Conservation (phyloP, 2,329 filamentous ascomycete species). For the Niveomyces coronatus region DNA sequence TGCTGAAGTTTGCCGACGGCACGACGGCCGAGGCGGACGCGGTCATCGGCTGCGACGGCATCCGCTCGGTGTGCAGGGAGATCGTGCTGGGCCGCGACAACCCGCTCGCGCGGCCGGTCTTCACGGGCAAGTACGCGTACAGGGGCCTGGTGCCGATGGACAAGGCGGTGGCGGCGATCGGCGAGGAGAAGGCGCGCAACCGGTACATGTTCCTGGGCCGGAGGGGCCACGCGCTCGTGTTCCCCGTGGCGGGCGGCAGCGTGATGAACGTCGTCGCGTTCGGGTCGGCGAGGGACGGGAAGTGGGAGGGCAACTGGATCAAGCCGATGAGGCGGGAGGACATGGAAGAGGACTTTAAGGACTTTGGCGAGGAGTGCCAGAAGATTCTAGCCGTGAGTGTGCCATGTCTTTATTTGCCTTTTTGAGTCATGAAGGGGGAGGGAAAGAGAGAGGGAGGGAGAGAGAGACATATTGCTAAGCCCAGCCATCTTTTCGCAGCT, state of each 20-base stretch:
- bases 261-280: conserved; percentile 46
- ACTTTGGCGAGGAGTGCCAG: conserved; percentile 8
- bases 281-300: conserved; percentile 18
- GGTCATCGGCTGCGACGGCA: conserved; percentile 53
- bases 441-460: too few relatives aligned
- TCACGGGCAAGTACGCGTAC: conserved; percentile 49
- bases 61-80: conserved; percentile 44
- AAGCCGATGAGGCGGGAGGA: conserved; percentile 6
- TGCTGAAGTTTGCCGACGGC: conserved; percentile 29
- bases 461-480: too few relatives aligned
- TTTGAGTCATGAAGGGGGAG: too few relatives aligned
- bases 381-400: conserved; percentile 8
- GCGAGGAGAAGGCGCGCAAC: conserved; percentile 22
- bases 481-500: too few relatives aligned
- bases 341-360: conserved; percentile 6
- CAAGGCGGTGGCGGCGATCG: conserved; percentile 38
- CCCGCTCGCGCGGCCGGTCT: conserved; percentile 29
- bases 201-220: conserved; percentile 29
- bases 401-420: not conserved
- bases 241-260: conserved; percentile 44
- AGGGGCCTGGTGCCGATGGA: conserved; percentile 37
- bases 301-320: conserved; percentile 8
- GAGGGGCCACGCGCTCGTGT: conserved; percentile 46
- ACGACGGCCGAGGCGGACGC: conserved; percentile 27
- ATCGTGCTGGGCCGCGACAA: conserved; percentile 34